Evolutionary conservation across 192 early-diverging fungal genomes (phyloP), one percentile per base, ranked within the genome.

Genomic region (Coemansia aciculifera): DNA sequence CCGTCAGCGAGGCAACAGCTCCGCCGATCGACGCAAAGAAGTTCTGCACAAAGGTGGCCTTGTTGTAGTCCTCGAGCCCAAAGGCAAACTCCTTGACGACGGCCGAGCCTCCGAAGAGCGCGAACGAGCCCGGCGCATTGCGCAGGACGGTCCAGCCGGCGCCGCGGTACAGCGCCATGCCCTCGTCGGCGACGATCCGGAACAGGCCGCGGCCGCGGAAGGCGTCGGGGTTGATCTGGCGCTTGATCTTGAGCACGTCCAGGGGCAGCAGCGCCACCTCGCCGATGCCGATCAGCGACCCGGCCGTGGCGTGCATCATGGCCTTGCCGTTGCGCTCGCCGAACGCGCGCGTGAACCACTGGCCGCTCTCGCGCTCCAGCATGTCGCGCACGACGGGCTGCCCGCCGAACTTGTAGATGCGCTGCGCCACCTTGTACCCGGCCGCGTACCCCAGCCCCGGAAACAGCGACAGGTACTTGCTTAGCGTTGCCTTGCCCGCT

Each of bases 41-140:
- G 91, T 97, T 98, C 73, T 99, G 97, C 78, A 95, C 88, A 80
- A 98, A 97, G n/a, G 97, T 94, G n/a, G 97, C 95, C 81, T 93
- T 90, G 85, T 83, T 88, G 83, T 95, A 97, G 75, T 99, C 92
- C 56, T 92, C 86, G 63, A 99, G 81, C 57, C 86, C 86, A 79
- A 98, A 98, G 38, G 93, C 68, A 87, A 91, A 90, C 75, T 97
- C 95, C 89, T 99, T 99, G 57, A 93, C 91, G 62, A 95, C 84
- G 11, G 96, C 95, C 38, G 94, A 92, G 12, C 92, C 97, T 66
- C 95, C 95, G 73, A 96, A 93, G 69, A 96, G 85, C 15, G 97
- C 96, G 85, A 99, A 99, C 31, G 94, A 96, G 19, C 97, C 97
- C 19, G 97, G 97, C 1, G 97, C 97, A 78, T 99, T 99, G 72